These are phyloP conservation scores for Microbotryum intermedium DNA, from an alignment of 1,284 basidiomycete species.

Conservation along the genomic window DNA sequence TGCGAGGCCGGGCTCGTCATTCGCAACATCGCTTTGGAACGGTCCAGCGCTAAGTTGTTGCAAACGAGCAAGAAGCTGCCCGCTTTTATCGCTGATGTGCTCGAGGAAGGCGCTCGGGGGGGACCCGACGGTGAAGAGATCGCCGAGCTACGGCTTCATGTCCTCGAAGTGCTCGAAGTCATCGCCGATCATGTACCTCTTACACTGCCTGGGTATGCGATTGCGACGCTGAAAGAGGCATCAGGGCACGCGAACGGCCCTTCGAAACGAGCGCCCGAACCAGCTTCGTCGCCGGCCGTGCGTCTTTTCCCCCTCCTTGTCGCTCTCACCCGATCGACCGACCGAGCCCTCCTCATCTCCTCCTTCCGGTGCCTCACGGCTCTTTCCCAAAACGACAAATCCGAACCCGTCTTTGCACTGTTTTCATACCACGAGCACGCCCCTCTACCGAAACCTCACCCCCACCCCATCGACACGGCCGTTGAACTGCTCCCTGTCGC, in stretches of 20 bases:
- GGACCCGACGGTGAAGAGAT: constrained; percentile 19
- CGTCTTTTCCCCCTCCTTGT: constrained; percentile 46
- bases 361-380: constrained; percentile 53
- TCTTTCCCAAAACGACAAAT: constrained; percentile 55
- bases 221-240: not conserved
- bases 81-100: constrained; percentile 12
- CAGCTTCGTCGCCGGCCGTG: constrained; percentile 17
- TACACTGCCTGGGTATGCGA: constrained; percentile 10
- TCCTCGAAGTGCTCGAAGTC: constrained; percentile 32
- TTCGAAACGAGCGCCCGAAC: constrained; percentile 9
- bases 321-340: constrained; percentile 51
- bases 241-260: not conserved
- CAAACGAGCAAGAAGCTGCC: constrained; percentile 40
- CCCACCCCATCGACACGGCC: constrained; percentile 38
- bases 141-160: constrained; percentile 30
- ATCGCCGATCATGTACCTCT: constrained; percentile 25
- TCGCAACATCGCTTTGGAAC: constrained; percentile 61
- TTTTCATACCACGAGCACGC: constrained; percentile 48
- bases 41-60: constrained; percentile 56
- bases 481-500: constrained; percentile 62
- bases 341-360: constrained; percentile 62
- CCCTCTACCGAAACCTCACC: constrained; percentile 53
- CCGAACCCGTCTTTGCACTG: constrained; percentile 39
- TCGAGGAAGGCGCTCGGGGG: constrained; percentile 17
- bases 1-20: constrained; percentile 62